Conservation (phyloP, 768 basidiomycete species). For the Lyophyllum semitale region DNA sequence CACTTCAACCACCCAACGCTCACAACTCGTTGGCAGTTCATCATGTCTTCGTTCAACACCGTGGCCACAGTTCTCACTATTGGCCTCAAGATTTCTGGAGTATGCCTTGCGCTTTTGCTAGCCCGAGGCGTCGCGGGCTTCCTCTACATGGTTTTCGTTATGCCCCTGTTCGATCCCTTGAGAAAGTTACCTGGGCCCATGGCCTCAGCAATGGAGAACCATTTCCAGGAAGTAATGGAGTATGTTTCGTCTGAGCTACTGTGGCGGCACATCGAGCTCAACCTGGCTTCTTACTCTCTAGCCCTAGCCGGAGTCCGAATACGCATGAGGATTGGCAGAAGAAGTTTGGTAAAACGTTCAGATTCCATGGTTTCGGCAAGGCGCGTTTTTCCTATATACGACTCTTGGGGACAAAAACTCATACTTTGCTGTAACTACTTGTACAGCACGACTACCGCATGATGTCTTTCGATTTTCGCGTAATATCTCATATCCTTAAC, state of each 20-base stretch:
- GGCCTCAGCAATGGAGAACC: slow-evolving; percentile 41
- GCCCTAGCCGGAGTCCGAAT: slow-evolving; percentile 42
- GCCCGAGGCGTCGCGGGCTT: slow-evolving; percentile 40
- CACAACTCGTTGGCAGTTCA: background rate
- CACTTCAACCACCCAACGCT: background rate
- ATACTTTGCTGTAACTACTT: background rate
- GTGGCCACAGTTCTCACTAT: slow-evolving; percentile 10
- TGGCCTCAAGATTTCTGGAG: slow-evolving; percentile 26
- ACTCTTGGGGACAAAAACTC: background rate
- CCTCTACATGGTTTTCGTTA: slow-evolving; percentile 41
- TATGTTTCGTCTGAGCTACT: slow-evolving; percentile 27
- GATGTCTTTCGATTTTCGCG: slow-evolving; percentile 53
- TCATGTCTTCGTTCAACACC: slow-evolving; percentile 5
- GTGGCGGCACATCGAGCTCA: background rate
- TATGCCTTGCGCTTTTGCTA: slow-evolving; percentile 32
- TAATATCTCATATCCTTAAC: slow-evolving; percentile 48
- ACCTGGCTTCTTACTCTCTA: slow-evolving; percentile 19
- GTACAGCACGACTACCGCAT: slow-evolving; percentile 54
- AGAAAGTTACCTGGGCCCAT: slow-evolving; percentile 48
- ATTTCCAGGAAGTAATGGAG: slow-evolving; percentile 49
- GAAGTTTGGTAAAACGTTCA: slow-evolving; percentile 50
- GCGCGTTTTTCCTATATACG: slow-evolving; percentile 24
- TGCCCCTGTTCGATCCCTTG: slow-evolving; percentile 51
- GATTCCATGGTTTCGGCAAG: slow-evolving; percentile 56
- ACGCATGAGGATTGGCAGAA: slow-evolving; percentile 46